Evolutionary conservation across 2,329 filamentous ascomycete species (phyloP).

Genomic region (Aspergillus latus): DNA sequence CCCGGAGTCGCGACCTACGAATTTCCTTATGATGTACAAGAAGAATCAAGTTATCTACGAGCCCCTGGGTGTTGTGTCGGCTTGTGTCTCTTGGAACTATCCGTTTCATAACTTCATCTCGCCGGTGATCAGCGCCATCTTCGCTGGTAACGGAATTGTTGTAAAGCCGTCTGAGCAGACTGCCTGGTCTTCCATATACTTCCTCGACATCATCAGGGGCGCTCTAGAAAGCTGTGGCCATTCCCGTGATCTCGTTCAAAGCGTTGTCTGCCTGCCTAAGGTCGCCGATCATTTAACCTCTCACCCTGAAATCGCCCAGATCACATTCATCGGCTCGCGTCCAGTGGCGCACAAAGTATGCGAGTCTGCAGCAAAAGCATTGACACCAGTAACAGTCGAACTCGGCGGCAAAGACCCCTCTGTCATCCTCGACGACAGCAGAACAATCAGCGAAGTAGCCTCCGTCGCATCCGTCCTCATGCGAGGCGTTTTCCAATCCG

Average conservation of each 20-base stretch:
- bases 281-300: slow-evolving; percentile 79
- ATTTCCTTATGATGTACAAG: slow-evolving; percentile 94
- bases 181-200: slow-evolving; percentile 86
- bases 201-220: slow-evolving; percentile 72
- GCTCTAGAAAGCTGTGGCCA: slow-evolving; percentile 82
- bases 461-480: slow-evolving; percentile 80
- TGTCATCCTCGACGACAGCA: slow-evolving; percentile 76
- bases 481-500: slow-evolving; percentile 89
- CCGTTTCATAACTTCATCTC: slow-evolving; percentile 93
- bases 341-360: slow-evolving; percentile 86
- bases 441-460: slow-evolving; percentile 59
- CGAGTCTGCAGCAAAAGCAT: slow-evolving; percentile 74
- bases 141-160: slow-evolving; percentile 86
- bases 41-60: slow-evolving; percentile 87
- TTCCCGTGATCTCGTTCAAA: slow-evolving; percentile 77
- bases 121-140: slow-evolving; percentile 85
- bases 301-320: slow-evolving; percentile 78
- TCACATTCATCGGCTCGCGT: slow-evolving; percentile 94
- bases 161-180: slow-evolving; percentile 96
- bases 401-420: slow-evolving; percentile 94
- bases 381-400: slow-evolving; percentile 89
- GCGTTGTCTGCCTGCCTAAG: slow-evolving; percentile 82
- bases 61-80: slow-evolving; percentile 86
- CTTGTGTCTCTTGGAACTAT: slow-evolving; percentile 96
- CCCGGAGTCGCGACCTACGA: slow-evolving; percentile 75